These are phyloP conservation scores for Sclerotinia glacialis DNA, from an alignment of 2,329 filamentous ascomycete genomes.

Conservation along the genomic window DNA sequence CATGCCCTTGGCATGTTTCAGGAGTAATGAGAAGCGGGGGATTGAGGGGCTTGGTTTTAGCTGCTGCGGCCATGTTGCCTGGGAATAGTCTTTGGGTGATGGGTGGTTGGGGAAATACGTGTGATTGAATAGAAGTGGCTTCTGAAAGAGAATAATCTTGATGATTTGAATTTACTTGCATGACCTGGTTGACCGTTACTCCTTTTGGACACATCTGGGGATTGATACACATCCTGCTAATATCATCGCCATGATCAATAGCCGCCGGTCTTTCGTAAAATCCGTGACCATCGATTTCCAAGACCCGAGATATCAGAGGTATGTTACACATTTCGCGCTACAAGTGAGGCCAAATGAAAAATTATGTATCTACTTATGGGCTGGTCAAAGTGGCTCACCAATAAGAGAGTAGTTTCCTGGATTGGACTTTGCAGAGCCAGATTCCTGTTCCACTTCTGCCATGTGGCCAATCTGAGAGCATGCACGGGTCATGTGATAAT, in stretches of 20 bases:
- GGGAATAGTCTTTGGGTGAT: background rate
- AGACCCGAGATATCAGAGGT: background rate
- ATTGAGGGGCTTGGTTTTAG: background rate
- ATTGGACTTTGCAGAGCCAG: background rate
- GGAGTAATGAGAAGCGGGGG: constrained; percentile 5
- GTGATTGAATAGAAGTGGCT: background rate
- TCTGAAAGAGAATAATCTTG: background rate
- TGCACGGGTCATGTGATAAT: too few species aligned
- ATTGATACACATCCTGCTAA: background rate
- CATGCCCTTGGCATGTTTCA: background rate
- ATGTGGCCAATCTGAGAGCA: background rate
- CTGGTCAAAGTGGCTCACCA: background rate
- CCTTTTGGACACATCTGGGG: too few species aligned
- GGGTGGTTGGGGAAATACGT: background rate
- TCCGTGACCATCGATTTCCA: background rate
- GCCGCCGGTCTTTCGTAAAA: background rate
- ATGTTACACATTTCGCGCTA: background rate
- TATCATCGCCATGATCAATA: background rate
- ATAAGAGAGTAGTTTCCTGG: background rate
- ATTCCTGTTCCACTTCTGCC: background rate
- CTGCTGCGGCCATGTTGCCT: background rate
- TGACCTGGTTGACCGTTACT: background rate
- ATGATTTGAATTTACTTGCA: background rate
- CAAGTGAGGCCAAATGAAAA: background rate
- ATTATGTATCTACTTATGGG: background rate